These are phyloP conservation scores for Bipolaris cookei DNA, from an alignment of 2,329 filamentous ascomycete genomes.

Conservation along the genomic window DNA sequence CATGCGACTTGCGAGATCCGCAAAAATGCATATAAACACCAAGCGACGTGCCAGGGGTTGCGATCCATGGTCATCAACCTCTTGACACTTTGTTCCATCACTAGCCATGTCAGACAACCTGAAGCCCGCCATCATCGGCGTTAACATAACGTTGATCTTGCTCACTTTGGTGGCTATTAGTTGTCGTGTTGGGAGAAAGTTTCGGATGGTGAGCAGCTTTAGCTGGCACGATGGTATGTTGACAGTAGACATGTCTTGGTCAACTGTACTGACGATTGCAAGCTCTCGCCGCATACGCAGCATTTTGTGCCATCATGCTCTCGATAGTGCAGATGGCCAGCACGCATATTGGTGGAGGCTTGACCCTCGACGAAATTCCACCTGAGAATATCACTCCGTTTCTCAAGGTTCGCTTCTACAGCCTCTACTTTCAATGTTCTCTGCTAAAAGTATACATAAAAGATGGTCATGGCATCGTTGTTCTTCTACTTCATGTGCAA, in stretches of 20 bases:
- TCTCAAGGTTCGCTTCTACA: slow-evolving; percentile 16
- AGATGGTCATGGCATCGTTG: slow-evolving; percentile 33
- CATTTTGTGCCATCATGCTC: slow-evolving; percentile 32
- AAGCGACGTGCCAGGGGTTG: neutral
- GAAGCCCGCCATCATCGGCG: slow-evolving; percentile 28
- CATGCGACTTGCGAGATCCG: neutral
- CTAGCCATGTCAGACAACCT: slow-evolving; percentile 20
- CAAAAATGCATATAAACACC: slow-evolving; percentile 2
- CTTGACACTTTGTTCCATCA: neutral
- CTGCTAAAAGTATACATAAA: neutral
- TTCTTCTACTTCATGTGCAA: slow-evolving; percentile 51
- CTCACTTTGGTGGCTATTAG: slow-evolving; percentile 32
- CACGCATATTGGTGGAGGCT: slow-evolving; percentile 33
- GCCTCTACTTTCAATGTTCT: too few relatives aligned
- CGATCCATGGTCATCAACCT: neutral
- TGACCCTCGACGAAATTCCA: slow-evolving; percentile 19
- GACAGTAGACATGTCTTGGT: neutral
- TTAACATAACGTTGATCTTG: slow-evolving; percentile 34
- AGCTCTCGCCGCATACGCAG: slow-evolving; percentile 35
- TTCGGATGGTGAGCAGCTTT: slow-evolving; percentile 31
- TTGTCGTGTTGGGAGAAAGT: slow-evolving; percentile 31
- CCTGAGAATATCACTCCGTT: slow-evolving; percentile 16
- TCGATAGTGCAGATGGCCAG: slow-evolving; percentile 34
- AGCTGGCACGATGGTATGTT: slow-evolving; percentile 38
- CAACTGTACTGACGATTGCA: slow-evolving; percentile 7